Evolutionary conservation across 139 green algal genomes (phyloP).

Genomic region (Chlamydomonas sp.): DNA sequence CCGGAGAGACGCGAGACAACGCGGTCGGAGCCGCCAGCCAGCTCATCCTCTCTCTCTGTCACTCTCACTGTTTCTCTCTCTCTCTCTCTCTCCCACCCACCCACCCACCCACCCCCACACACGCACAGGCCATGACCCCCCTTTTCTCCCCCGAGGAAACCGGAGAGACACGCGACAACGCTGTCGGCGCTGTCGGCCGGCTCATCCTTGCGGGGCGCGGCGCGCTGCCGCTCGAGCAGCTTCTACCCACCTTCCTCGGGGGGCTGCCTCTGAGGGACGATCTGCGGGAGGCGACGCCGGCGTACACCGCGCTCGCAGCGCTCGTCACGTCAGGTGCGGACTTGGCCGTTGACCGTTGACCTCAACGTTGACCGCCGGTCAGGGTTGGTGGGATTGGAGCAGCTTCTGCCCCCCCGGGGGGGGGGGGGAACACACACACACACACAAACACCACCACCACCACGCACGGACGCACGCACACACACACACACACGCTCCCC

Average conservation of each 20-base stretch:
- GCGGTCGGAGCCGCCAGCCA: slow-evolving; percentile 54
- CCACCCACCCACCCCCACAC: no score
- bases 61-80: no score
- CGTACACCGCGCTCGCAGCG: slow-evolving; percentile 26
- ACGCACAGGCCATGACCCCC: slow-evolving; percentile 52
- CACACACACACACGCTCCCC: no score
- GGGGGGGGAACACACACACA: no score
- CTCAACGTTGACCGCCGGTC: no score
- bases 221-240: slow-evolving; percentile 31
- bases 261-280: slow-evolving; percentile 50
- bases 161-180: slow-evolving; percentile 60
- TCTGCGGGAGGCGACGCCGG: slow-evolving; percentile 27
- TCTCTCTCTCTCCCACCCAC: no score
- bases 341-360: no score
- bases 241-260: slow-evolving; percentile 49
- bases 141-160: slow-evolving; percentile 48
- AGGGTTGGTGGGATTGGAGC: no score
- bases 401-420: no score
- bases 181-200: slow-evolving; percentile 51
- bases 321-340: slow-evolving; percentile 23
- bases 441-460: no score
- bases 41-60: no score
- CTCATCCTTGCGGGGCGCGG: slow-evolving; percentile 33
- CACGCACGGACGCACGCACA: no score
- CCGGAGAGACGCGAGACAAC: slow-evolving; percentile 60